Base-by-base conservation (phyloP, 2,329 filamentous ascomycete genomes). In the Fusarium nelsonii region DNA sequence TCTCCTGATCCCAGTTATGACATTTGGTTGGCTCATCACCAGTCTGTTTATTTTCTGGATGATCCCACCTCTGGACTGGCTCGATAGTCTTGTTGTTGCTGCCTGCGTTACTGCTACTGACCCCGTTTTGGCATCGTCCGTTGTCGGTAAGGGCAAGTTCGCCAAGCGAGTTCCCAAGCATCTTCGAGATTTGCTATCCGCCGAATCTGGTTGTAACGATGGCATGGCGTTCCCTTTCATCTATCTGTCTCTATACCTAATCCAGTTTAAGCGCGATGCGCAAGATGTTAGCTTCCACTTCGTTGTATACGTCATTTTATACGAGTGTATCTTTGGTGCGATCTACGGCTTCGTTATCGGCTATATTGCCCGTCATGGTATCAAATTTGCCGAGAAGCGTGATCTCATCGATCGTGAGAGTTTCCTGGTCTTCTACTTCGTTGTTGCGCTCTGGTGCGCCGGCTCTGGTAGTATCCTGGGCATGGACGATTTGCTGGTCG, bases 151-250 rank as follows among this genome's bases (percentile, higher is more conserved):
- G 83, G 96, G 96, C 75, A 99, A 99, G 81, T 99, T 99, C 75
- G 95, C 96, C 36, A 97, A 97, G 82, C 90, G 96, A 68, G 94
- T 99, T 6, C 96, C 96, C 23, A 98, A 97, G 84, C 96, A 99
- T 89, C 83, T 99, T 82, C 88, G 96, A 85, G 96, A 99, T 81
- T 78, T 99, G 52, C 84, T 99, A 14, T 99, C 96, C 6, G 94
- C 94, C 58, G 96, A 99, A 81, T 99, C 96, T 9, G 96, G 96
- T 32, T 99, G 96, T 82, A 99, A 99, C 85, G 96, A 99, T 79
- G 96, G 96, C 81, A 99, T 99, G 96, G 96, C 96, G 2, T 99
- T 99, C 77, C 96, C 96, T 1, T 99, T 99, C 79, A 88, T 99
- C 74, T 99, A 99, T 78, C 85, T 99, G 32, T 91, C 92, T 1